Conservation (phyloP, 345 rosid species). For the Xanthoceras sorbifolium region DNA sequence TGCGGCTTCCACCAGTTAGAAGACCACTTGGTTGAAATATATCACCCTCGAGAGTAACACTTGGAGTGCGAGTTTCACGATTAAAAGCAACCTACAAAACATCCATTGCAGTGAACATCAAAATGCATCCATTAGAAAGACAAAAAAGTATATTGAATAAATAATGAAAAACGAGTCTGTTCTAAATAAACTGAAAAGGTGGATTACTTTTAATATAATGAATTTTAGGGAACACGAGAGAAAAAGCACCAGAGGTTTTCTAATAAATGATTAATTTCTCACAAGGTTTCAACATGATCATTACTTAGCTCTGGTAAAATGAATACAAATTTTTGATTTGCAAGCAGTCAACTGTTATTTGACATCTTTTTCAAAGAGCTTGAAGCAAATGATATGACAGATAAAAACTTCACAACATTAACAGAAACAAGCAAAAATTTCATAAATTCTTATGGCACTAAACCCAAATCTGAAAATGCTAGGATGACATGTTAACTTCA, state of each 20-base stretch:
- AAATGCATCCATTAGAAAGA: neutral
- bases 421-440: neutral
- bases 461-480: neutral
- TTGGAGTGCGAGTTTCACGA: constrained; percentile 63
- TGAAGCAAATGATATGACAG: neutral
- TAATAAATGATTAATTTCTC: neutral
- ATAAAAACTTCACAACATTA: neutral
- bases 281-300: neutral
- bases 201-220: neutral
- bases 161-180: neutral
- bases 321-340: neutral
- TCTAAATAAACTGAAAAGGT: neutral
- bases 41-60: constrained; percentile 97
- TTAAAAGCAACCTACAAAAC: constrained; percentile 78
- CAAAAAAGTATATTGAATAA: neutral
- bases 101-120: constrained; percentile 18
- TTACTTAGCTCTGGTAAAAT: neutral
- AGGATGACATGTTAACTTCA: neutral
- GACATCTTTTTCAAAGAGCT: constrained; percentile 3
- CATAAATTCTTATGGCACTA: neutral
- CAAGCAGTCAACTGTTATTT: neutral
- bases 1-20: constrained; percentile 97
- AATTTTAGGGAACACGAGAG: neutral
- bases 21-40: constrained; percentile 95
- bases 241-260: neutral